Evolutionary conservation across 2,329 filamentous ascomycete species (phyloP), one percentile per base, ranked within the genome.

Genomic region (Coniochaeta pulveracea): DNA sequence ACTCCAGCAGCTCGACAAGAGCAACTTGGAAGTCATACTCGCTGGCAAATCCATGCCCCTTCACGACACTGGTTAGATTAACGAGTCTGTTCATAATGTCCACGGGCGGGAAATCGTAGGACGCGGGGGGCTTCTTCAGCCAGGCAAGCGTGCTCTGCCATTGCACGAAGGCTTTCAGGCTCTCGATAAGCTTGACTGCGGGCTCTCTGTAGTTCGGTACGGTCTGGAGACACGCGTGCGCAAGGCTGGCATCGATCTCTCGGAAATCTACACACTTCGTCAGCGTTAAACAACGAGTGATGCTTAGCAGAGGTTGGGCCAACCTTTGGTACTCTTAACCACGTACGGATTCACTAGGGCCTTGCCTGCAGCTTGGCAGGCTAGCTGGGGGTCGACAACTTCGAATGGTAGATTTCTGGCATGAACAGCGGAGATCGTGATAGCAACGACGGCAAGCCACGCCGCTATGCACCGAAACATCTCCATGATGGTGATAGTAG

Each of bases 1-100:
- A 58, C 16, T 61, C 60, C 22, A 76, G 58, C 6, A 72, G 51
- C 22, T 60, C 51, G 36, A 69, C 66, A 3, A 83, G 56, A 18
- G 69, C 68, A 6, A 55, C 40, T 43, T 73, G 65, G 41, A 74
- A 72, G 6, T 66, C 61, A 45, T 66, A 72, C 43, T 76, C 69
- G 47, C 60, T 68, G 4, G 52, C 47, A 43, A 66, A 76, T 3
- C 50, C 49, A 12, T 59, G 57, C 3, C 46, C 48, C 15, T 47
- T 40, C 4, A 63, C 58, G 11, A 61, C 68, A 5, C 49, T 38
- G 26, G 55, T 52, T 31, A 76, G 65, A 8, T 50, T 47, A 34
- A 64, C 56, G 5, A 75, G 49, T 1, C 52, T 56, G 6, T 44
- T 60, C 17, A 64, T 43, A 10, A 73, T 53, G 39, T 76, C 70